Evolutionary conservation across 2,329 filamentous ascomycete species (phyloP).

Genomic region (Xylaria sp.): DNA sequence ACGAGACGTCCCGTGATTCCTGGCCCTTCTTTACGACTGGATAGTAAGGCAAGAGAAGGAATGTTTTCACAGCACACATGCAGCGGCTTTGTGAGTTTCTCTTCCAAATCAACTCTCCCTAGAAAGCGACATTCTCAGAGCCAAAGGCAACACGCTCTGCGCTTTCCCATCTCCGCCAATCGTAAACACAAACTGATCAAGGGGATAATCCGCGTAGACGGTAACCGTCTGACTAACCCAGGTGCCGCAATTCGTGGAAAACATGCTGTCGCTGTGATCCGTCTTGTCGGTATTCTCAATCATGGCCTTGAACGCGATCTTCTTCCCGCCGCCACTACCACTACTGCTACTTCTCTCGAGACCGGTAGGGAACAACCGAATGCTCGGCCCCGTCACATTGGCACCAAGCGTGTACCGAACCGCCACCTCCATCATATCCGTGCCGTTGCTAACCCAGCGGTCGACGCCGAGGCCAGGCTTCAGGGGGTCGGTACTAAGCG

Average conservation of each 20-base stretch:
- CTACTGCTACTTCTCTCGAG: constrained; percentile 34
- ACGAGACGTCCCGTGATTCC: no score
- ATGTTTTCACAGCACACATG: no score
- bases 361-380: constrained; percentile 47
- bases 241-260: constrained; percentile 47
- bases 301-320: constrained; percentile 45
- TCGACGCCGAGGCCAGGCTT: constrained; percentile 44
- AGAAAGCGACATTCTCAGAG: constrained; percentile 38
- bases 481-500: constrained; percentile 40
- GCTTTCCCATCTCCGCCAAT: constrained; percentile 38
- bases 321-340: constrained; percentile 22
- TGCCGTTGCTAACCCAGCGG: constrained; percentile 45
- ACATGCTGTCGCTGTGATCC: constrained; percentile 41
- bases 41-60: no score
- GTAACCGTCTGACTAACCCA: constrained; percentile 45
- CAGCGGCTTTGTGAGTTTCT: no score
- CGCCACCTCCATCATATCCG: constrained; percentile 45
- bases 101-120: neutral
- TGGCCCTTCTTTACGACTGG: no score
- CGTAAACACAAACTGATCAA: constrained; percentile 48
- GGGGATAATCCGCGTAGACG: constrained; percentile 46
- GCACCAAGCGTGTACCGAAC: constrained; percentile 44
- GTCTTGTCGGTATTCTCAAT: constrained; percentile 41
- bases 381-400: constrained; percentile 40
- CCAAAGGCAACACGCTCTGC: constrained; percentile 42